Conservation (phyloP, 2,329 filamentous ascomycete genomes). For the Chaetothyriales sp. region DNA sequence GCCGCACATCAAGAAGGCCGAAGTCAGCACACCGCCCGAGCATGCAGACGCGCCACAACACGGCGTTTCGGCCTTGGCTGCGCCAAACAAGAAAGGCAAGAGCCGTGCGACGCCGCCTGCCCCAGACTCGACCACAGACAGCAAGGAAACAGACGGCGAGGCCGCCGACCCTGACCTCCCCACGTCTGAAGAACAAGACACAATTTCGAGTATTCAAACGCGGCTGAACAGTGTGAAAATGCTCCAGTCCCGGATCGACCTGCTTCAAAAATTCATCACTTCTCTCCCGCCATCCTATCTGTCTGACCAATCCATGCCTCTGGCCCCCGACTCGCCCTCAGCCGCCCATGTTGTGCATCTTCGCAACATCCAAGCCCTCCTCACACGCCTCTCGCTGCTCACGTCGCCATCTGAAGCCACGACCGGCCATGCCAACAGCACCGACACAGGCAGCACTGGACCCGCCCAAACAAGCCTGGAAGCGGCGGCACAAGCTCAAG, state of each 20-base stretch:
- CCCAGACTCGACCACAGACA: slow-evolving; percentile 18
- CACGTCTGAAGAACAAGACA: slow-evolving; percentile 50
- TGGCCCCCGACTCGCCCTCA: slow-evolving; percentile 21
- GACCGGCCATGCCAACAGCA: neutral
- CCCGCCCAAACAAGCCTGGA: slow-evolving; percentile 35
- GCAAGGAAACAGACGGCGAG: slow-evolving; percentile 15
- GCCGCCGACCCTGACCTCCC: slow-evolving; percentile 21
- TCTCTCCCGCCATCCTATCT: slow-evolving; percentile 54
- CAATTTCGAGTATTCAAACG: slow-evolving; percentile 58
- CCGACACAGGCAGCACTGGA: neutral
- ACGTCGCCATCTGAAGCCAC: slow-evolving; percentile 46
- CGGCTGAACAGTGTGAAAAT: slow-evolving; percentile 91
- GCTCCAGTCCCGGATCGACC: slow-evolving; percentile 62
- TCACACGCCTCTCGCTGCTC: slow-evolving; percentile 70
- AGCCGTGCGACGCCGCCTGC: slow-evolving; percentile 21
- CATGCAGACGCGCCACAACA: slow-evolving; percentile 4
- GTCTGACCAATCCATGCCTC: slow-evolving; percentile 28
- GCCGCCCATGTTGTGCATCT: slow-evolving; percentile 54
- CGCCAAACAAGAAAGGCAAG: slow-evolving; percentile 24
- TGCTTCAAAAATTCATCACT: slow-evolving; percentile 64
- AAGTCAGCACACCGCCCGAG: slow-evolving; percentile 24
- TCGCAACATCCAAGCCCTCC: slow-evolving; percentile 73
- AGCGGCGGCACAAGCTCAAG: slow-evolving; percentile 59
- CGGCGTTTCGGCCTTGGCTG: neutral
- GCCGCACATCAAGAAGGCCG: slow-evolving; percentile 20